Evolutionary conservation across 2,329 filamentous ascomycete species (phyloP).

Genomic region (Neopestalotiopsis sp.): DNA sequence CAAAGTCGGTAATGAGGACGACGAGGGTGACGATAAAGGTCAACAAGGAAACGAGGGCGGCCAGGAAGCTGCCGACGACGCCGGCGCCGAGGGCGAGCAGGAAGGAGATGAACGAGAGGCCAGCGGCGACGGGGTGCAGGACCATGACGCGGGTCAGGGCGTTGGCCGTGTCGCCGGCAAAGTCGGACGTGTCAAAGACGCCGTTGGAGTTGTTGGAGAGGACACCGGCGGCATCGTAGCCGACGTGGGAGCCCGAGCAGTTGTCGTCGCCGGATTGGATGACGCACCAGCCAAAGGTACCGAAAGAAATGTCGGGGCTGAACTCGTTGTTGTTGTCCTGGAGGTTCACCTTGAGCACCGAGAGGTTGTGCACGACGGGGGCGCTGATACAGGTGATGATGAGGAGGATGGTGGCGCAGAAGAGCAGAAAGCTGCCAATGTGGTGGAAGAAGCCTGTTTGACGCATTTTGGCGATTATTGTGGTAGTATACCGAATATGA

Average conservation of each 20-base stretch:
- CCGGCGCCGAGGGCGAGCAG: constrained; percentile 48
- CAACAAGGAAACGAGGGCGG: constrained; percentile 41
- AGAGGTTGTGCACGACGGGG: constrained; percentile 48
- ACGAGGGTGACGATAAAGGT: constrained; percentile 48
- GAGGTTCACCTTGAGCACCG: constrained; percentile 45
- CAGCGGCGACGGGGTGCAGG: constrained; percentile 43
- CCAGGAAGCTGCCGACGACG: constrained; percentile 45
- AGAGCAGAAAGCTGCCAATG: constrained; percentile 49
- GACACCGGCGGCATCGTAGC: constrained; percentile 32
- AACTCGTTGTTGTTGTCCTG: constrained; percentile 31
- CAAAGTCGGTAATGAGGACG: constrained; percentile 50
- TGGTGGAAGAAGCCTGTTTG: constrained; percentile 43
- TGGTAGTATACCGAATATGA: too few relatives aligned
- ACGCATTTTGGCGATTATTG: constrained; percentile 32
- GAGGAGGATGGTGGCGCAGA: constrained; percentile 49
- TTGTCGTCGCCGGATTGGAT: constrained; percentile 25
- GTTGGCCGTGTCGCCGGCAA: constrained; percentile 41
- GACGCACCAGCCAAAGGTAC: constrained; percentile 51
- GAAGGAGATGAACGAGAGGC: constrained; percentile 50
- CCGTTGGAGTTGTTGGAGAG: constrained; percentile 22
- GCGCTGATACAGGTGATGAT: constrained; percentile 52
- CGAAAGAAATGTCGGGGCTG: constrained; percentile 41
- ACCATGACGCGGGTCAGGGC: constrained; percentile 48
- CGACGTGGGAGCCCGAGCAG: constrained; percentile 30
- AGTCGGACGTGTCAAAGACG: constrained; percentile 37